Evolutionary conservation across 148 eudicot species (phyloP).

Genomic region (Euryodendron excelsum): DNA sequence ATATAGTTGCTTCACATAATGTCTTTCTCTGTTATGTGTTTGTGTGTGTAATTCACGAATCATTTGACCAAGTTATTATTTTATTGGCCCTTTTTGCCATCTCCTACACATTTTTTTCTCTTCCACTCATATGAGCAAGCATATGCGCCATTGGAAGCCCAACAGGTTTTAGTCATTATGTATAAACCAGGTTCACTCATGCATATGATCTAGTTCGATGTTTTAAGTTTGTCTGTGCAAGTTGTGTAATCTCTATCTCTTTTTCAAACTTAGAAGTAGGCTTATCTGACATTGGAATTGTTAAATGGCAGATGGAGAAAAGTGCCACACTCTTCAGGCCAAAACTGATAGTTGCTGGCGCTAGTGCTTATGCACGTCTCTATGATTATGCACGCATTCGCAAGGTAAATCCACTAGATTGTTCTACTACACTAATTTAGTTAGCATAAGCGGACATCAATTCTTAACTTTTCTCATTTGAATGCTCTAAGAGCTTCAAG

Average conservation of each 20-base stretch:
- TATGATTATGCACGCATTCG: slow-evolving; percentile 89
- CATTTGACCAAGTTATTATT: not conserved
- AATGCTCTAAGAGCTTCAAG: not conserved
- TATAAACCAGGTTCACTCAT: not conserved
- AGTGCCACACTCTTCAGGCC: slow-evolving; percentile 97
- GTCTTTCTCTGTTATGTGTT: too few relatives aligned
- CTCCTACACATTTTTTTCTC: not conserved
- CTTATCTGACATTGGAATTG: not conserved
- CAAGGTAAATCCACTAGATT: slow-evolving; percentile 47
- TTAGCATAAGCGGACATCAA: not conserved
- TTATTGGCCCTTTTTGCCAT: not conserved
- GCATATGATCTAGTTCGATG: not conserved
- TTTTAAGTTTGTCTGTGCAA: not conserved
- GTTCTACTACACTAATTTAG: not conserved
- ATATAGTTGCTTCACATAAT: too few relatives aligned
- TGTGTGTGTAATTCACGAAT: not conserved
- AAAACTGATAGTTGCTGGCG: slow-evolving; percentile 95
- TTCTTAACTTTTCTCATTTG: not conserved
- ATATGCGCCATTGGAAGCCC: not conserved
- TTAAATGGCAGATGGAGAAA: slow-evolving; percentile 78
- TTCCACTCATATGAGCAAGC: not conserved
- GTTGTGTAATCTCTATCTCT: not conserved
- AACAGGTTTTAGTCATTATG: not conserved
- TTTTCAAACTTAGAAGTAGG: slow-evolving; percentile 5
- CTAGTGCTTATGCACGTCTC: slow-evolving; percentile 95